phyloP scores from a whole-genome alignment of 371 early-diverging fungal genomes.

The Mortierella sp. region DNA sequence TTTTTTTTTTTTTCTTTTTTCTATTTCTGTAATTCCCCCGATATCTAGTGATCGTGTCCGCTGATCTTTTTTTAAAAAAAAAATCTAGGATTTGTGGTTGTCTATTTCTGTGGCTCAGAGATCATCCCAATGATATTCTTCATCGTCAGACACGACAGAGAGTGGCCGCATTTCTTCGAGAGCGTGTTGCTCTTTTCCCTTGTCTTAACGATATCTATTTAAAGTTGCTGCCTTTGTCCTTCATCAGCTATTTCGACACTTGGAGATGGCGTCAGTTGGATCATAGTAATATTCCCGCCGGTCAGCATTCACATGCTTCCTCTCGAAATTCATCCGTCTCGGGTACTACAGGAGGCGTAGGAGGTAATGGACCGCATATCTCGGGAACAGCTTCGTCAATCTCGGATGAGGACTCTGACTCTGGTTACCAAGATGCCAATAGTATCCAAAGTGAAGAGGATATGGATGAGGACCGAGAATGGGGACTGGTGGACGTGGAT shows the following conservation, averaged over 20 bases:
- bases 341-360: neutral
- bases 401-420: conserved; percentile 42
- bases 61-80: neutral
- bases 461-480: conserved; percentile 54
- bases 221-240: conserved; percentile 34
- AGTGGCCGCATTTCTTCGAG: conserved; percentile 60
- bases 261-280: conserved; percentile 33
- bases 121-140: conserved; percentile 68
- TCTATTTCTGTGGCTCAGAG: conserved; percentile 62
- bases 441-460: conserved; percentile 27
- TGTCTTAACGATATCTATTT: conserved; percentile 28
- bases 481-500: conserved; percentile 46
- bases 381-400: conserved; percentile 6
- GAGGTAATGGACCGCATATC: neutral
- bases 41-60: neutral
- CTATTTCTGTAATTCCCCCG: neutral
- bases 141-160: conserved; percentile 62
- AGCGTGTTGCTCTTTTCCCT: conserved; percentile 45
- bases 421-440: conserved; percentile 26
- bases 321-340: conserved; percentile 6
- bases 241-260: conserved; percentile 41
- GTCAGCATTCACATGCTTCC: neutral
- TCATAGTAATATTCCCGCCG: neutral
- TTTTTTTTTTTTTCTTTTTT: neutral
- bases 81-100: conserved; percentile 63